Conservation (phyloP, 306 rosid species). For the Oxytropis ochrocephala region DNA sequence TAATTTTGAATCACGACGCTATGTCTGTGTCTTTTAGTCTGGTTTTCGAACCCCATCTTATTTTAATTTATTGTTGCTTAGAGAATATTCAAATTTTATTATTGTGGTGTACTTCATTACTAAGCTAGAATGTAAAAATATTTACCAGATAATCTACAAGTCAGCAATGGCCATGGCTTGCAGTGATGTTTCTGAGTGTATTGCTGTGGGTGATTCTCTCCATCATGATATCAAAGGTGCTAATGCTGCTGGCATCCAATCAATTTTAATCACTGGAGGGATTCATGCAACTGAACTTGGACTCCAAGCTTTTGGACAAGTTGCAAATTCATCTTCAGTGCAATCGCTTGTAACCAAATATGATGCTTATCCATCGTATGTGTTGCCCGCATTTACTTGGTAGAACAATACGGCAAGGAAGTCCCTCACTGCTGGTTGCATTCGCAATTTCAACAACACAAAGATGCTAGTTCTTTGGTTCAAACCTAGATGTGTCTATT, state of each 20-base stretch:
- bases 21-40: too few species aligned
- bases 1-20: too few species aligned
- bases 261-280: slow-evolving; percentile 70
- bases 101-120: too few species aligned
- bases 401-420: slow-evolving; percentile 29
- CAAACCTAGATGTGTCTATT: too few species aligned
- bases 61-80: too few species aligned
- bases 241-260: slow-evolving; percentile 66
- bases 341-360: slow-evolving; percentile 55
- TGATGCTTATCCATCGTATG: slow-evolving; percentile 68
- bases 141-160: slow-evolving; percentile 64
- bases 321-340: slow-evolving; percentile 55
- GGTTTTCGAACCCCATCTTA: too few species aligned
- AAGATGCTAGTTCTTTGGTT: too few species aligned
- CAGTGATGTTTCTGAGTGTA: slow-evolving; percentile 50
- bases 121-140: too few species aligned
- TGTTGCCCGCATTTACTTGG: slow-evolving; percentile 73
- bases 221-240: slow-evolving; percentile 98
- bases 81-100: too few species aligned
- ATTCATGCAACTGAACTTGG: slow-evolving; percentile 80
- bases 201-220: slow-evolving; percentile 91
- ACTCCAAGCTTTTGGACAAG: slow-evolving; percentile 48
- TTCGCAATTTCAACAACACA: too few species aligned
- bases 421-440: too few species aligned
- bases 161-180: slow-evolving; percentile 73